phyloP scores from a whole-genome alignment of 352 stramenopile species.

The Poterioochromonas sp. region DNA sequence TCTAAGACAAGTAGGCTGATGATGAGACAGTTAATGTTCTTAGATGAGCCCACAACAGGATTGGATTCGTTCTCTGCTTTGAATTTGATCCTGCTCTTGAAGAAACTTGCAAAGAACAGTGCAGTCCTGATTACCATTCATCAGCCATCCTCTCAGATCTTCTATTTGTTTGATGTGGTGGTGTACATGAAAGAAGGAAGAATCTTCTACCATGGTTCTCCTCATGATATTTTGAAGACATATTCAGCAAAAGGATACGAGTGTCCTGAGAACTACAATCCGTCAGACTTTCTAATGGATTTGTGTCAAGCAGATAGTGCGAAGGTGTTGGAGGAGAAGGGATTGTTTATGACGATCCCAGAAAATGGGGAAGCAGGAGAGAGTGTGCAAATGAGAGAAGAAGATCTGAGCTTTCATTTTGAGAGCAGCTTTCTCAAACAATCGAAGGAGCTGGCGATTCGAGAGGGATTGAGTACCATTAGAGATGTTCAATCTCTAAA shows the following conservation, averaged over 20 bases:
- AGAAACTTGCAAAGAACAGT: slow-evolving; percentile 65
- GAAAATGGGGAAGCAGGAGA: neutral
- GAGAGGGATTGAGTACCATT: slow-evolving; percentile 36
- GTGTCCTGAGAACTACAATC: slow-evolving; percentile 15
- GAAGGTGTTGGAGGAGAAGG: neutral
- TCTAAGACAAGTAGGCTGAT: too few relatives aligned
- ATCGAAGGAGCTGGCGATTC: slow-evolving; percentile 32
- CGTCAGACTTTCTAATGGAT: slow-evolving; percentile 56
- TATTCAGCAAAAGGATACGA: neutral
- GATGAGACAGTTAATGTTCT: slow-evolving; percentile 56
- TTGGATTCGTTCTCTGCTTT: slow-evolving; percentile 71
- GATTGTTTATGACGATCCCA: neutral
- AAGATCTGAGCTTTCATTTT: neutral
- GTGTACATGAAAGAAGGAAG: slow-evolving; percentile 3
- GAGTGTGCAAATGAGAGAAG: neutral
- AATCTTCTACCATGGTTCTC: slow-evolving; percentile 20
- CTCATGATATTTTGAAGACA: neutral
- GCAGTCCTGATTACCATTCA: slow-evolving; percentile 81
- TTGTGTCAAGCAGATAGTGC: neutral
- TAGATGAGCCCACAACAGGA: slow-evolving; percentile 65
- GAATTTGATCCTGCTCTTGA: slow-evolving; percentile 68
- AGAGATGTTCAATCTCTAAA: slow-evolving; percentile 39
- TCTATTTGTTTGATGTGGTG: slow-evolving; percentile 53
- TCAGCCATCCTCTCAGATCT: slow-evolving; percentile 72
- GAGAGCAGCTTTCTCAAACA: neutral